Evolutionary conservation across 2,329 filamentous ascomycete species (phyloP).

Genomic region (Davidsoniella australis): DNA sequence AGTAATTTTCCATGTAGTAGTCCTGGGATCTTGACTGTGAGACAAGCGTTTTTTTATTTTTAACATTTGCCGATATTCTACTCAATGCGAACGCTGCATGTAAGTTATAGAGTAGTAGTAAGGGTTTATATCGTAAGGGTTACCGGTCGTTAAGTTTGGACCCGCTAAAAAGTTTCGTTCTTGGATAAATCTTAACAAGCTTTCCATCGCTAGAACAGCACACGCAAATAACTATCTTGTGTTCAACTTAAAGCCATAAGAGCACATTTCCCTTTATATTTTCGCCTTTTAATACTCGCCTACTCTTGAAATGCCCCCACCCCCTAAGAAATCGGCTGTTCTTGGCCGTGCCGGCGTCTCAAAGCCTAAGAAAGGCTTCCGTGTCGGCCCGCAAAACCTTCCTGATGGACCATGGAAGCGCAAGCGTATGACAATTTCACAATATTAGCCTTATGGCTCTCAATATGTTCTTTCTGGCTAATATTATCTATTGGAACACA

Average conservation of each 20-base stretch:
- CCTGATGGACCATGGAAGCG: conserved; percentile 78
- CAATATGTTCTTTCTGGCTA: neutral
- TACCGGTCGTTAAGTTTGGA: neutral
- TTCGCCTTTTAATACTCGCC: neutral
- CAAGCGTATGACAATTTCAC: conserved; percentile 34
- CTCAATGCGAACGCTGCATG: too few species aligned
- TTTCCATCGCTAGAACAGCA: neutral
- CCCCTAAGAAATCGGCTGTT: neutral
- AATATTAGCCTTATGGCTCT: neutral
- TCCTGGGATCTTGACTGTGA: too few species aligned
- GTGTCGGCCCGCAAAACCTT: conserved; percentile 74
- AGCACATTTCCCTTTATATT: neutral
- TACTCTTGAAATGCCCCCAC: neutral
- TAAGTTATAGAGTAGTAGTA: neutral
- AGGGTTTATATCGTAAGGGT: neutral
- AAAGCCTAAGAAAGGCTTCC: conserved; percentile 16
- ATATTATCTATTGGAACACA: conserved; percentile 20
- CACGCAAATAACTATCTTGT: neutral
- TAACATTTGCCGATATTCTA: too few species aligned
- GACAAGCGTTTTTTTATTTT: too few species aligned
- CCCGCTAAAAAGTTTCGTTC: conserved; percentile 7
- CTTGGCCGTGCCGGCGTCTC: conserved; percentile 3
- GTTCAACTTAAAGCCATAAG: neutral
- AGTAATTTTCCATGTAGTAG: too few species aligned
- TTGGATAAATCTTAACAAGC: neutral